Evolutionary conservation across 1,139 yeast species (phyloP).

Genomic region (Pneumocystis oryctolagi): DNA sequence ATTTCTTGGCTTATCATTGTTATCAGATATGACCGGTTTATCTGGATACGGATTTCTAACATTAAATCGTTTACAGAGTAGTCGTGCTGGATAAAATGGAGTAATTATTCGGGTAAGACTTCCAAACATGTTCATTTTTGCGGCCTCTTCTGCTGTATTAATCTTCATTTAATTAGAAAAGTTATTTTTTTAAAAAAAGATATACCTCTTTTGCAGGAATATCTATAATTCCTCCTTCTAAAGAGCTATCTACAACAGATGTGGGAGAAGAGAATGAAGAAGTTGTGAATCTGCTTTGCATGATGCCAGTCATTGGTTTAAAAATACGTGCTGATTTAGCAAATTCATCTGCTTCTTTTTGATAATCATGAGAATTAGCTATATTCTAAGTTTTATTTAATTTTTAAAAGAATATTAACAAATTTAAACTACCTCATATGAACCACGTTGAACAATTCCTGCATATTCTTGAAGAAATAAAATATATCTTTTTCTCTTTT

Average conservation of each 20-base stretch:
- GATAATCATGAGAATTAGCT: constrained; percentile 6
- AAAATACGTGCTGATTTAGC: constrained; percentile 21
- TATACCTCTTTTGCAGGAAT: background rate
- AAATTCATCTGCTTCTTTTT: constrained; percentile 17
- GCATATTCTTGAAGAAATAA: constrained; percentile 11
- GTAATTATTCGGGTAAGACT: constrained; percentile 17
- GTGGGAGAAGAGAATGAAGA: constrained; percentile 3
- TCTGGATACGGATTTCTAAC: constrained; percentile 9
- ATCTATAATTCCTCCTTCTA: constrained; percentile 1
- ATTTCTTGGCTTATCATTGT: background rate
- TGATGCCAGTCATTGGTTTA: constrained; percentile 19
- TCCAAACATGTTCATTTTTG: constrained; percentile 18
- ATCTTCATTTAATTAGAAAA: constrained; percentile 5
- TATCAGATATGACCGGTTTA: background rate
- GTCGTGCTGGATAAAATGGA: constrained; percentile 18
- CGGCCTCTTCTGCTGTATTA: constrained; percentile 17
- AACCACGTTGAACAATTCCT: background rate
- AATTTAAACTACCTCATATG: background rate
- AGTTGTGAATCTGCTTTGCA: constrained; percentile 20
- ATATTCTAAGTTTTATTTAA: constrained; percentile 11
- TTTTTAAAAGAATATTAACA: background rate
- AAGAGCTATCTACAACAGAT: constrained; percentile 1
- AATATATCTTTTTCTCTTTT: constrained; percentile 16
- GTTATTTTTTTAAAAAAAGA: background rate
- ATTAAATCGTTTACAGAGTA: constrained; percentile 22